Evolutionary conservation across 306 rosid species (phyloP), one percentile per base, ranked within the genome.

Genomic region (Sicyos baderoa): DNA sequence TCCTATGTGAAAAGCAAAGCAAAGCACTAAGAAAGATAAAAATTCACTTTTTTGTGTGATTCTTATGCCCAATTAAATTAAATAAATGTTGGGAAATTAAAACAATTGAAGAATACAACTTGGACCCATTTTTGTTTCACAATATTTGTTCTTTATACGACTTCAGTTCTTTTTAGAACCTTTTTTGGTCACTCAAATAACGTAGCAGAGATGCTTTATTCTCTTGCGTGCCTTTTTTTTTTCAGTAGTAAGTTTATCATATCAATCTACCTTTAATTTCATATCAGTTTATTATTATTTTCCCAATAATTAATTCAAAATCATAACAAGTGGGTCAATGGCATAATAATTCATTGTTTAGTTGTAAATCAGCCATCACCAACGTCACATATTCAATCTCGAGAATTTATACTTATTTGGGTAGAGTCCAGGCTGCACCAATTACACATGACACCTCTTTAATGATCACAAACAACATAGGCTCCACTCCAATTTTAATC

Each of bases 1-100:
- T 66, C 71, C 42, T 22, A 15, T 47, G 42, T 47, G 70, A 66
- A 66, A 66, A 48, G 71, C 56, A 66, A 58, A 14, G 4, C 21
- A 29, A 45, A 47, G 14, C 71, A 47, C 71, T 14, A 8, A 21
- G 19, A 60, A 32, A 16, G 35, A 8, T 29, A 16, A 32, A 1
- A 19, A 19, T 12, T 19, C 70, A 5, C 45, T 12, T 65, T 19
- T 19, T 19, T 29, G 2, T 5, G 54, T 13, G 70, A 45, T 22
- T 44, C 35, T 44, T 45, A 63, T 63, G 27, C 52, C 5, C 6
- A 11, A n/a, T 51, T 40, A 64, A 21, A 37, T n/a, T 10, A 44
- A 64, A 37, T 65, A 18, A 47, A 45, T 45, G 50, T 13, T 16
- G 66, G 52, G n/a, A 65, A 12, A 65, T 42, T 66, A 21, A 66